Evolutionary conservation across 129 eudicot species (phyloP), one percentile per base, ranked within the genome.

Genomic region (Flaveria trinervia): DNA sequence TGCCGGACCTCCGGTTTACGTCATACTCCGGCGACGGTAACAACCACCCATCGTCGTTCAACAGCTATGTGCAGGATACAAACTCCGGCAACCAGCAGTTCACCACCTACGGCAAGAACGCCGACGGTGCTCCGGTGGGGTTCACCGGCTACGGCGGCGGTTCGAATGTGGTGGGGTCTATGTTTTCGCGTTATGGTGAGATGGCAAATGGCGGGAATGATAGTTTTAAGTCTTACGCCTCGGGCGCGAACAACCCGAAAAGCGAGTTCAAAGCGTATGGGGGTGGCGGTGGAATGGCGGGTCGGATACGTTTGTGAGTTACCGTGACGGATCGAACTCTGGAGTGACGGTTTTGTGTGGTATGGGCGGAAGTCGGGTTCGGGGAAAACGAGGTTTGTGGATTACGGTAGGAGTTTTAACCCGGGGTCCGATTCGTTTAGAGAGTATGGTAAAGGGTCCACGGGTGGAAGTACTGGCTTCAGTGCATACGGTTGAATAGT

Each of bases 41-140:
- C 68, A 60, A 74, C 16, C 93, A 86, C 56, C 75, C 81, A 20
- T 77, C 79, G 50, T 23, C 89, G 15, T 94, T 94, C 56, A 3
- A 87, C 0, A 85, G 85, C 76, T 94, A 94, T 54, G 78, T 77
- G 0, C 84, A 82, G 1, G 96, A 94, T 9, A 82, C 99, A 0
- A 94, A 94, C 65, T 87, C 97, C 8, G 99, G 99, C 7, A 89
- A 30, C 20, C 80, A 91, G 48, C 85, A 45, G 17, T 94, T 94
- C 45, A 46, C 62, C 3, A 79, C 77, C 76, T 94, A 94, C 23
- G 93, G 84, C 8, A 92, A 83, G 75, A 88, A 86, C 52, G 92
- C 88, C 16, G 88, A 90, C 23, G 87, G 80, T 0, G 89, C 72
- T 1, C 90, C 93, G 0, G 71, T 75, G 5, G 93, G 81, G 22